Evolutionary conservation across 257 asterid species (phyloP), one percentile per base, ranked within the genome.

Genomic region (Cordia subcordata): DNA sequence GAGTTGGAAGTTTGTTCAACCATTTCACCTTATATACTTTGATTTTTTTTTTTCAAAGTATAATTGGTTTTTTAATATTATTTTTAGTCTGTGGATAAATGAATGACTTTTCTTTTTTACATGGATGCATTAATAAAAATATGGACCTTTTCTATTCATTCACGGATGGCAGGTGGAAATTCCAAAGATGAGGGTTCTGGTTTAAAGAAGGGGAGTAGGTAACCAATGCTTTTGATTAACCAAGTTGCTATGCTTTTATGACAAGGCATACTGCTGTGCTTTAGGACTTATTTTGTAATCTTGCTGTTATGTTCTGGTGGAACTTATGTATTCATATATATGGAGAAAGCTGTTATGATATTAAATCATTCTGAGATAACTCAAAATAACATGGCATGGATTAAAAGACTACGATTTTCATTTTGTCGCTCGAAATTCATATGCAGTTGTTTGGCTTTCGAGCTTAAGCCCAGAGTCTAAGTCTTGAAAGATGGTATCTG

Each of bases 161-260:
- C 96, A 75, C 95, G 96, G 95, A 92, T 92, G 96, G 93, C 96
- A 86, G 96, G 91, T 92, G 96, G 95, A 88, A 88, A 77, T 79
- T 82, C 96, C 94, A 92, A 84, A 86, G 99, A 88, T 92, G 99
- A 82, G 95, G 93, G 94, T 84, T 92, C 99, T 84, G 96, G 95
- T 88, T 39, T 88, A 92, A 84, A 92, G 95, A 92, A 86, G 87
- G 99, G 96, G 91, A 92, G 99, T 92, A 88, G 99, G 99, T 92
- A 92, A 81, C 84, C 58, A 81, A 79, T 84, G 79, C 93, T 84
- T 92, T 88, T 86, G 92, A 83, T 88, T 77, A 82, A 72, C 87
- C 83, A 80, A 81, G 75, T 70, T 77, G 58, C 74, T 61, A 66
- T 72, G 82, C 82, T 75, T 72, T 69, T 73, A 69, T 74, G 65